Evolutionary conservation across 352 stramenopile genomes (phyloP), one percentile per base, ranked within the genome.

Genomic region (Globisporangium cylindrosporum): DNA sequence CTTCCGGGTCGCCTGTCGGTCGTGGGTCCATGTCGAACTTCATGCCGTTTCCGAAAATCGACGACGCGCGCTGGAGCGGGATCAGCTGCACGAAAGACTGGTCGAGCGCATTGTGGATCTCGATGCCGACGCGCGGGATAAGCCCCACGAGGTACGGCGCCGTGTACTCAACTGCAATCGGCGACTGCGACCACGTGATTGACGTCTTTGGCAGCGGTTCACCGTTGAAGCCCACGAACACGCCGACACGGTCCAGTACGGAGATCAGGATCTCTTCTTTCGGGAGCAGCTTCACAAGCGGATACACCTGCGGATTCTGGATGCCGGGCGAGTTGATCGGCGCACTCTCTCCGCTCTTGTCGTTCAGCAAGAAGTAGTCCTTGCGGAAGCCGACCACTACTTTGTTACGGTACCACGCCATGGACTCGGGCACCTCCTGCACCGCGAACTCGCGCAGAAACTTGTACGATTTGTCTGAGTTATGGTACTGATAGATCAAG

Each of bases 331-430:
- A 84, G 66, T 94, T 93, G 64, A 94, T 86, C 27, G 83, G 73
- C 38, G 79, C 79, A 14, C 78, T 78, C 59, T 94, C 88, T 25
- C 86, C 88, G 27, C 79, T 88, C 69, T 90, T 93, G 70, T 96
- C 88, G 66, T 96, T 94, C 4, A 96, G 71, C 46, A 96, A 72
- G 51, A 74, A 84, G 68, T 96, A 96, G 59, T 90, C 77, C 55
- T 90, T 89, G 38, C 84, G 70, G 65, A 81, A 90, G 34, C 88
- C 88, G 4, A 91, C 87, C 24, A 94, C 76, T 38, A 96, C 81
- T 72, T 96, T 96, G 78, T 94, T 96, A 20, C 88, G 75, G 73
- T 96, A 96, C 88, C 88, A 96, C n/a, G 76, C 76, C 66, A 96
- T 93, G 57, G 78, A 77, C 70, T 94, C 87, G 5, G 88, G 84